Base-by-base conservation (phyloP, 352 stramenopile species). In the Phytophthora pistaciae region DNA sequence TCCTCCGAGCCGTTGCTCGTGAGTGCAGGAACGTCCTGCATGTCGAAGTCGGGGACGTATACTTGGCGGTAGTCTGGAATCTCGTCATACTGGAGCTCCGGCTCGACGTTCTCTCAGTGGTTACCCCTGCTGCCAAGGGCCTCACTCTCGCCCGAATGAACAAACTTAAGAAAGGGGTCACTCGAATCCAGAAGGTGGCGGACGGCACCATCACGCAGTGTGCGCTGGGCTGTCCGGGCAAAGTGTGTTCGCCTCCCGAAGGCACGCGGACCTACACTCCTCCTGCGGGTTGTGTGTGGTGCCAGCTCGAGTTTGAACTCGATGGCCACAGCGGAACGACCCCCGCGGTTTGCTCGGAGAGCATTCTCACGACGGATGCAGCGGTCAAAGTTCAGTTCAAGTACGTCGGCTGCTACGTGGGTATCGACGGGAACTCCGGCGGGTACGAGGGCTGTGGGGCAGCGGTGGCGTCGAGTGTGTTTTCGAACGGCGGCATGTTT, bases 331-430 rank as follows among this genome's bases (percentile, higher is more conserved):
- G 49, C 49, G 49, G 49, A 11, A 25, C 23, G 1, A 56, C 49
- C 13, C 49, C 49, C 18, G 49, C 49, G 6, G 49, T 56, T 25
- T 56, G 49, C 20, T 56, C 49, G 9, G 25, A 31, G n/a, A 56
- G 49, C 21, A 56, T 56, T n/a, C 20, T 56, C 3, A 56, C 49
- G 5, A 56, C 21, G 13, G 49, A 56, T 36, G 49, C 9, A 56
- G 49, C 21, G 9, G 49, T 56, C 13, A 56, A 56, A 33, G 49
- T 56, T 21, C 49, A 56, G n/a, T 56, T 56, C 49, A 56, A 56
- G 23, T 56, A 36, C 10, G 23, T 36, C 23, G 49, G 49, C 3
- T 56, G 49, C 14, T 56, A 56, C 23, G 49, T 56, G 9, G 49
- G 49, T n/a, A 25, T 56, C 3, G 49, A 25, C 49, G 49, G 49